phyloP scores from a whole-genome alignment of 129 eudicot species.

The Arctium minus region DNA sequence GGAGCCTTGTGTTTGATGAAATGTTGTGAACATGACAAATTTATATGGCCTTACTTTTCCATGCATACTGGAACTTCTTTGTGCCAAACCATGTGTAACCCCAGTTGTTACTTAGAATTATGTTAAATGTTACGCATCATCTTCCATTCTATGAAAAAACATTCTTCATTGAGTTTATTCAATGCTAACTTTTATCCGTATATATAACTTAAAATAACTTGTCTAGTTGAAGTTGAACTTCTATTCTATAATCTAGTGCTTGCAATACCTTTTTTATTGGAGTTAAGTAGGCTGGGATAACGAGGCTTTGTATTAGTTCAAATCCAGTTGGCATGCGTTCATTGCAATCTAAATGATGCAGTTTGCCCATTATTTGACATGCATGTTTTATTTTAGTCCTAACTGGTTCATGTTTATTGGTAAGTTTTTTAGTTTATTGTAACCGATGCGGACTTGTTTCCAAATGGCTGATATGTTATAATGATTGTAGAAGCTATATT shows the following conservation, averaged over 20 bases:
- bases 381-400: background rate
- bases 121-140: background rate
- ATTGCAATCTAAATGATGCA: background rate
- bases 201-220: background rate
- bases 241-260: background rate
- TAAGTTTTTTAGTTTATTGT: background rate
- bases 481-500: slow-evolving; percentile 2
- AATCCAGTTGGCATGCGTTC: background rate
- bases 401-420: background rate
- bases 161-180: background rate
- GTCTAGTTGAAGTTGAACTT: background rate
- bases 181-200: background rate
- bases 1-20: background rate
- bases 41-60: background rate
- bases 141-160: background rate
- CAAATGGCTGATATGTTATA: background rate
- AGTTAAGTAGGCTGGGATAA: background rate
- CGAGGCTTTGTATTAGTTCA: background rate
- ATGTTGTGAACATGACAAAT: background rate
- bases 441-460: slow-evolving; percentile 3
- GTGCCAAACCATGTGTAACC: background rate
- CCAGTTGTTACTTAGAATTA: background rate
- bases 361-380: background rate
- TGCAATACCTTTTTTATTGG: background rate
- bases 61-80: background rate